These are phyloP conservation scores for Xylaria sp. DNA, from an alignment of 2,329 filamentous ascomycete genomes.

Conservation along the genomic window DNA sequence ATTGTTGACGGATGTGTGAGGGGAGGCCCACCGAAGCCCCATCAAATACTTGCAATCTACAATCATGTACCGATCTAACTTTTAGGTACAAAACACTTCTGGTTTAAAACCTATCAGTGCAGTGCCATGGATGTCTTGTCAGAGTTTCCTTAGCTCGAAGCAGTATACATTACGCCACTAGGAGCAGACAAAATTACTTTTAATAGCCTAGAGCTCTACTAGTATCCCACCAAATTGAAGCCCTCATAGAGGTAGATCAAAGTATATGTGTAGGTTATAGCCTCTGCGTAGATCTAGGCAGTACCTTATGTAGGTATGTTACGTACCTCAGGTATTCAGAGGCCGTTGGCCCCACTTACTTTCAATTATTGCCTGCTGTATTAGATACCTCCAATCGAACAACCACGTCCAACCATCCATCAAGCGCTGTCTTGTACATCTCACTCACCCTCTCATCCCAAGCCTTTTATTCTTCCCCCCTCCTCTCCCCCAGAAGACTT, in stretches of 20 bases:
- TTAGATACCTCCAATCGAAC: conserved; percentile 20
- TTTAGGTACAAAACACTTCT: not conserved
- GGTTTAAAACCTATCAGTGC: not conserved
- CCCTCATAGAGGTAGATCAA: too few species aligned
- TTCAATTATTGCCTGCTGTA: not conserved
- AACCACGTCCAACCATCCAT: conserved; percentile 19
- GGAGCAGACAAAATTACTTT: not conserved
- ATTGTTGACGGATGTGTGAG: not conserved
- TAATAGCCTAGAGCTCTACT: not conserved
- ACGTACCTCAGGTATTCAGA: not conserved
- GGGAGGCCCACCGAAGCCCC: not conserved
- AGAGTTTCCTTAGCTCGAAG: conserved; percentile 4
- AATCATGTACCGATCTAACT: not conserved
- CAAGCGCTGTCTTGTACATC: conserved; percentile 15
- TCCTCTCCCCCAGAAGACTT: conserved; percentile 1
- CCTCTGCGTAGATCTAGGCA: not conserved
- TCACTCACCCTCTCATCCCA: conserved; percentile 17
- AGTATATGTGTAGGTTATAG: too few species aligned
- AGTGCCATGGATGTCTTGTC: not conserved
- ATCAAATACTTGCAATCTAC: not conserved
- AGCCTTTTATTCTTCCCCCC: conserved; percentile 22
- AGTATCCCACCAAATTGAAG: conserved; percentile 19
- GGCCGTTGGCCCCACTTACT: not conserved
- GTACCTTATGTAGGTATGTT: not conserved
- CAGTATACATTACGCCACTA: not conserved